phyloP scores from a whole-genome alignment of 2,329 filamentous ascomycete genomes.

The Boeremia lycopersici region DNA sequence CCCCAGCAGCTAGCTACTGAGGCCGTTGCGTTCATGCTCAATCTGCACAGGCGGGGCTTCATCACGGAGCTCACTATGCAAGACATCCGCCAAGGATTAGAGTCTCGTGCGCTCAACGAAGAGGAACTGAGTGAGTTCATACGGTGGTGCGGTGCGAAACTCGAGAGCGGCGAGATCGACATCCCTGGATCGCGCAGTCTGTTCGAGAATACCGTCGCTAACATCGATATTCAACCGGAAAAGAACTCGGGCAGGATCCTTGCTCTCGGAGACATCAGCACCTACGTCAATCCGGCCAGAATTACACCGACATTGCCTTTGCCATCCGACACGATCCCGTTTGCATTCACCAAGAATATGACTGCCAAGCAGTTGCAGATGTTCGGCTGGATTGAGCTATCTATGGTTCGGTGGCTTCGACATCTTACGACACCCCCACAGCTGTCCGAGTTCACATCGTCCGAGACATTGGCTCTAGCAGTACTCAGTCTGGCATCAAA shows the following conservation, averaged over 20 bases:
- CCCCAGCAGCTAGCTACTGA: slow-evolving; percentile 74
- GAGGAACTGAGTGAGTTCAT: slow-evolving; percentile 83
- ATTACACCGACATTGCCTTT: slow-evolving; percentile 83
- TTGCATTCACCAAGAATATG: slow-evolving; percentile 78
- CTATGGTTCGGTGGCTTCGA: slow-evolving; percentile 82
- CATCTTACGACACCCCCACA: slow-evolving; percentile 70
- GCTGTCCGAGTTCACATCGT: slow-evolving; percentile 68
- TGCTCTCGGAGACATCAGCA: slow-evolving; percentile 74
- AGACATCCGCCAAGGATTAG: slow-evolving; percentile 84
- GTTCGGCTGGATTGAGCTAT: slow-evolving; percentile 84
- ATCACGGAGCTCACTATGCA: slow-evolving; percentile 85
- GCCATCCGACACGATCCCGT: slow-evolving; percentile 81
- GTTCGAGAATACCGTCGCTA: slow-evolving; percentile 80
- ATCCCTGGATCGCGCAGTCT: slow-evolving; percentile 68
- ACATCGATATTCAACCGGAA: slow-evolving; percentile 59
- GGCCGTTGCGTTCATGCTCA: slow-evolving; percentile 74
- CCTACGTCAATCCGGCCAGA: slow-evolving; percentile 75
- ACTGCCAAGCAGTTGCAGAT: slow-evolving; percentile 71
- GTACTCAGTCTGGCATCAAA: slow-evolving; percentile 83
- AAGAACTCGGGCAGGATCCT: slow-evolving; percentile 71
- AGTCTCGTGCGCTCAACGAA: slow-evolving; percentile 78
- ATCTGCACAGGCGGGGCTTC: slow-evolving; percentile 81
- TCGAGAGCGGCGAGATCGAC: slow-evolving; percentile 75
- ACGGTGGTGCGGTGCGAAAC: slow-evolving; percentile 78
- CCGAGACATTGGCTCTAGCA: slow-evolving; percentile 74